Evolutionary conservation across 2,329 filamentous ascomycete genomes (phyloP).

Genomic region (Diaporthe vaccinii): DNA sequence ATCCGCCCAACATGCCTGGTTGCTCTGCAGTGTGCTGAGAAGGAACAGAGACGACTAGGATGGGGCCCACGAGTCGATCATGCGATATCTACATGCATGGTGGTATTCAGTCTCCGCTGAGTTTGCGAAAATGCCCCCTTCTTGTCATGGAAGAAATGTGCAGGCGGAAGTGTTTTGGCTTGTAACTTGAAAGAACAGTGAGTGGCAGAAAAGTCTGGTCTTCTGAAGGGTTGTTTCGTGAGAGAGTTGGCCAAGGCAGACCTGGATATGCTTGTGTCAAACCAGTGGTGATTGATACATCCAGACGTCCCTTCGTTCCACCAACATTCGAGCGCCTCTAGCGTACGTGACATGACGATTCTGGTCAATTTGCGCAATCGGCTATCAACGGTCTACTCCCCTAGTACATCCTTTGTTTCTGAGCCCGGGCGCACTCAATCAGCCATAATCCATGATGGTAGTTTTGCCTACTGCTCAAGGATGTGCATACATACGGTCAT

Average conservation of each 20-base stretch:
- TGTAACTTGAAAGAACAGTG: not conserved
- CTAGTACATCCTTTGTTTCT: not conserved
- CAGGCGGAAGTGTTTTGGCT: not conserved
- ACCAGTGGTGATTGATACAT: not conserved
- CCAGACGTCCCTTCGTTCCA: not conserved
- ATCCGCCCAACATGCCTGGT: constrained; percentile 22
- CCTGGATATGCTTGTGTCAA: not conserved
- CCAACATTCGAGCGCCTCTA: not conserved
- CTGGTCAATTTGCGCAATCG: not conserved
- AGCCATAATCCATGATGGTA: not conserved
- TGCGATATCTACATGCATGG: constrained; percentile 12
- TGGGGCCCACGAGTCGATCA: not conserved
- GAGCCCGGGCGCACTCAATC: no score
- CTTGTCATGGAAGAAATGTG: not conserved
- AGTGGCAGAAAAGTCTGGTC: not conserved
- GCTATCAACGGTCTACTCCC: not conserved
- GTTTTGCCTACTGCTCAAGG: no score
- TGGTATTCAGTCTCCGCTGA: not conserved
- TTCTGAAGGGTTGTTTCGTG: not conserved
- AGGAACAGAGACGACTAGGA: constrained; percentile 27
- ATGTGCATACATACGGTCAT: no score
- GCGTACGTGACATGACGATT: not conserved
- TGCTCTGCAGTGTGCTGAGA: constrained; percentile 26
- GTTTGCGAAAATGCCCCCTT: not conserved
- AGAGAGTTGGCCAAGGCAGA: not conserved